These are phyloP conservation scores for Neobulgaria alba DNA, from an alignment of 2,329 filamentous ascomycete species.

Conservation along the genomic window DNA sequence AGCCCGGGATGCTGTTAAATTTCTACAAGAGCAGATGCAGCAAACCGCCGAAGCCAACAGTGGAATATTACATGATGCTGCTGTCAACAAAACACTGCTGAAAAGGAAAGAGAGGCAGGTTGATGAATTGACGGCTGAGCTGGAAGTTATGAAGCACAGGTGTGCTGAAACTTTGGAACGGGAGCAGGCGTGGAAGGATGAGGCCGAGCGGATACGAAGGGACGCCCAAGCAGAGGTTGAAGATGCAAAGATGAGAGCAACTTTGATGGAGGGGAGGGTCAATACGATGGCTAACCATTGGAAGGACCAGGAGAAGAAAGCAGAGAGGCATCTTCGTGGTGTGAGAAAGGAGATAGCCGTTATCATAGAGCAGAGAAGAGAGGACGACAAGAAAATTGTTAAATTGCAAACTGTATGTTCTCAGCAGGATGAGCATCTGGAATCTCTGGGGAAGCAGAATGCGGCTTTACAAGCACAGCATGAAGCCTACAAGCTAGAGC, in stretches of 20 bases:
- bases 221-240: constrained; percentile 57
- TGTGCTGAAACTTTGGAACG: constrained; percentile 49
- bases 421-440: constrained; percentile 62
- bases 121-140: constrained; percentile 53
- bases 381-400: constrained; percentile 54
- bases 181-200: constrained; percentile 52
- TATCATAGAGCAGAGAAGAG: constrained; percentile 45
- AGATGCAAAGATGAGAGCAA: constrained; percentile 54
- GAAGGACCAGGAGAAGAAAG: constrained; percentile 56
- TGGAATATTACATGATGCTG: constrained; percentile 58
- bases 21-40: constrained; percentile 65
- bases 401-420: constrained; percentile 62
- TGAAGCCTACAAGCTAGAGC: constrained; percentile 54
- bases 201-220: constrained; percentile 52
- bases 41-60: constrained; percentile 61
- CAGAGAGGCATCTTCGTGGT: constrained; percentile 42
- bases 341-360: constrained; percentile 45
- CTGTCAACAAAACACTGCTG: constrained; percentile 62
- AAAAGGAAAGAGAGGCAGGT: constrained; percentile 68
- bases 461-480: constrained; percentile 51
- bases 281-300: constrained; percentile 58
- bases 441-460: constrained; percentile 51
- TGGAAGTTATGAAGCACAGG: constrained; percentile 57
- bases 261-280: constrained; percentile 62
- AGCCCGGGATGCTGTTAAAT: constrained; percentile 56